Evolutionary conservation across 148 eudicot species (phyloP).

Genomic region (Silene uniflora): DNA sequence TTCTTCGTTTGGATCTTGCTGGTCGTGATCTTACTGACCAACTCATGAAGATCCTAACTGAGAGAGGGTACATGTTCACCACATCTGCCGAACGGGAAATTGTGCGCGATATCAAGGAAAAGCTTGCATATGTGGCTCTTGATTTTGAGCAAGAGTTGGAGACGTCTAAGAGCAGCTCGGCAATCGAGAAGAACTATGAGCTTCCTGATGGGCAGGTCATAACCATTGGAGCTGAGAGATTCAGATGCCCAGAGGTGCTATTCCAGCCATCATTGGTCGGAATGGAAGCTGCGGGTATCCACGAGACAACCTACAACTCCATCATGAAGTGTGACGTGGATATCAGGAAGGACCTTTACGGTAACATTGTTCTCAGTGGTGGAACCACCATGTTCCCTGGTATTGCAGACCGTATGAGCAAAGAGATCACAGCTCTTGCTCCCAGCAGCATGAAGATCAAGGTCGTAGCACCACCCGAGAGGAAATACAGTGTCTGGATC

Average conservation of each 20-base stretch:
- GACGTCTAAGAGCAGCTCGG: slow-evolving; percentile 30
- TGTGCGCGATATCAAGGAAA: slow-evolving; percentile 34
- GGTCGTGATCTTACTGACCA: slow-evolving; percentile 35
- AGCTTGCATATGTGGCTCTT: slow-evolving; percentile 33
- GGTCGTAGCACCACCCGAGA: slow-evolving; percentile 36
- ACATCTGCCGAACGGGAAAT: slow-evolving; percentile 36
- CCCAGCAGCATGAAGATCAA: slow-evolving; percentile 37
- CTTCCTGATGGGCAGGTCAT: slow-evolving; percentile 36
- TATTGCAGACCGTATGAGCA: slow-evolving; percentile 37
- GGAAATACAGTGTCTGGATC: slow-evolving; percentile 36
- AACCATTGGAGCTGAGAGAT: slow-evolving; percentile 31
- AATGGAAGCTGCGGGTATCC: slow-evolving; percentile 28
- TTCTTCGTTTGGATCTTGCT: slow-evolving; percentile 32
- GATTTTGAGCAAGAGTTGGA: slow-evolving; percentile 33
- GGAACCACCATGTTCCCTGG: slow-evolving; percentile 37
- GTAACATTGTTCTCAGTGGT: slow-evolving; percentile 38
- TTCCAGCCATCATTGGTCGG: slow-evolving; percentile 31
- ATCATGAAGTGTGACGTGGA: slow-evolving; percentile 34
- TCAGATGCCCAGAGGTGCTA: slow-evolving; percentile 35
- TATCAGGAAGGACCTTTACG: slow-evolving; percentile 29
- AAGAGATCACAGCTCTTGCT: slow-evolving; percentile 35
- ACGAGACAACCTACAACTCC: slow-evolving; percentile 34
- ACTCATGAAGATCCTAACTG: slow-evolving; percentile 32
- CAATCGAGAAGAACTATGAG: slow-evolving; percentile 32
- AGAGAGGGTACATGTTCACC: slow-evolving; percentile 39